These are phyloP conservation scores for Tetrahymena borealis DNA, from an alignment of 73 alveolate genomes.

Conservation along the genomic window DNA sequence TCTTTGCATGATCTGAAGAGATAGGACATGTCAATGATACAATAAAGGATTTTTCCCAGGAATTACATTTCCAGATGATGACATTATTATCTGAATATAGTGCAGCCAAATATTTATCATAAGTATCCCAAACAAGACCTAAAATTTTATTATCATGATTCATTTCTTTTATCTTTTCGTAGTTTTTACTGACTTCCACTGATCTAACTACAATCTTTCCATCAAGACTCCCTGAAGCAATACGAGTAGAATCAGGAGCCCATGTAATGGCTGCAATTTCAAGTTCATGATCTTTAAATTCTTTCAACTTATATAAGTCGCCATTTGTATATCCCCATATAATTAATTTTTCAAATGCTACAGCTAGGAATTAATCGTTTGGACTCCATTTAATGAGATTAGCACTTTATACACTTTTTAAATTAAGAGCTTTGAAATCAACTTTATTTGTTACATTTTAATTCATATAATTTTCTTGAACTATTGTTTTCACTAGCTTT, in stretches of 20 bases:
- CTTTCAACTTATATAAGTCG: background rate
- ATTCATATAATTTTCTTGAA: background rate
- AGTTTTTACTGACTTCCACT: background rate
- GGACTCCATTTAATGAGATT: conserved; percentile 29
- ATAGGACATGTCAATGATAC: conserved; percentile 4
- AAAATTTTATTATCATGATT: conserved; percentile 2
- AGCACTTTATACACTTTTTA: background rate
- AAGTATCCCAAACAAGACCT: conserved; percentile 39
- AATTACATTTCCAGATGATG: conserved; percentile 7
- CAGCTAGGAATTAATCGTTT: conserved; percentile 3
- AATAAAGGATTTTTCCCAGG: conserved; percentile 15
- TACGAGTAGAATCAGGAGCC: conserved; percentile 31
- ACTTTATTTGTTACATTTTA: background rate
- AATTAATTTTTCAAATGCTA: conserved; percentile 10
- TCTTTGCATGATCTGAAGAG: background rate
- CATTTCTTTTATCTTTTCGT: background rate
- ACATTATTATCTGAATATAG: conserved; percentile 30
- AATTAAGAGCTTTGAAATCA: background rate
- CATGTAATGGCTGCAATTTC: conserved; percentile 32
- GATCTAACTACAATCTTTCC: conserved; percentile 16
- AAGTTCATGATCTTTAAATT: conserved; percentile 16
- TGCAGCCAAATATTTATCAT: conserved; percentile 21
- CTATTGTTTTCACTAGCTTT: background rate
- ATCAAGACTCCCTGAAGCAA: conserved; percentile 26
- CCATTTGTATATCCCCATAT: conserved; percentile 21